Conservation (phyloP, 1,284 basidiomycete genomes). For the Rhodotorula sp. region DNA sequence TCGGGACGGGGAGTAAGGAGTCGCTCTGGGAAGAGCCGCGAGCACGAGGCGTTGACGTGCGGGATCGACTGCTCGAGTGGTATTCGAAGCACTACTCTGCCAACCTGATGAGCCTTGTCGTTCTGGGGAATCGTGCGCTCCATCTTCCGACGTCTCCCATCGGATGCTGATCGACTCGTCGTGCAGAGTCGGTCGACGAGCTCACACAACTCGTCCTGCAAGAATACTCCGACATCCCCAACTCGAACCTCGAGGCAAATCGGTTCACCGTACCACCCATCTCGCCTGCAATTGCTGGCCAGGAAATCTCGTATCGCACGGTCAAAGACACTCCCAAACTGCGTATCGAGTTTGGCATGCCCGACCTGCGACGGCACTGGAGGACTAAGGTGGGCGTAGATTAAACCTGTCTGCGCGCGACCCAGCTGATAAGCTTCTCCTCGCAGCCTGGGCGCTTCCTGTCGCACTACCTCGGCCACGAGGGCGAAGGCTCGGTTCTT, state of each 20-base stretch:
- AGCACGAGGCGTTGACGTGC: conserved; percentile 67
- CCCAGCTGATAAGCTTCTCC: background rate
- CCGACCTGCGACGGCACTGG: conserved; percentile 72
- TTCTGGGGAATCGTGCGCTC: conserved; percentile 76
- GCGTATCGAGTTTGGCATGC: conserved; percentile 68
- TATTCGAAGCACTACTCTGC: conserved; percentile 91
- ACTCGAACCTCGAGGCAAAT: conserved; percentile 55
- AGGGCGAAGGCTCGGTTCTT: conserved; percentile 77
- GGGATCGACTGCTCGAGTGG: conserved; percentile 78
- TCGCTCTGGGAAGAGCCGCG: conserved; percentile 69
- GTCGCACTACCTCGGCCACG: conserved; percentile 86
- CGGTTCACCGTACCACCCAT: conserved; percentile 18
- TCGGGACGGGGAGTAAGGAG: conserved; percentile 73
- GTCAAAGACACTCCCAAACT: conserved; percentile 84
- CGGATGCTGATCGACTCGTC: background rate
- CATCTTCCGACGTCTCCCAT: background rate
- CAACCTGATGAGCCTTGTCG: conserved; percentile 85
- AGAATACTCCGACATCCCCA: conserved; percentile 73
- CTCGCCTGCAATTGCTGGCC: conserved; percentile 42
- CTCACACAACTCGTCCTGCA: conserved; percentile 65
- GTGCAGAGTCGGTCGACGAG: conserved; percentile 72
- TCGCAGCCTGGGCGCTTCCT: conserved; percentile 68
- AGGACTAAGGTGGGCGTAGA: conserved; percentile 13
- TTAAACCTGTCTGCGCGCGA: accelerated
- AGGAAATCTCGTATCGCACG: conserved; percentile 79